Base-by-base conservation (phyloP, 805 yeast species). In the Sugiyamaella boreocaroliniensis region DNA sequence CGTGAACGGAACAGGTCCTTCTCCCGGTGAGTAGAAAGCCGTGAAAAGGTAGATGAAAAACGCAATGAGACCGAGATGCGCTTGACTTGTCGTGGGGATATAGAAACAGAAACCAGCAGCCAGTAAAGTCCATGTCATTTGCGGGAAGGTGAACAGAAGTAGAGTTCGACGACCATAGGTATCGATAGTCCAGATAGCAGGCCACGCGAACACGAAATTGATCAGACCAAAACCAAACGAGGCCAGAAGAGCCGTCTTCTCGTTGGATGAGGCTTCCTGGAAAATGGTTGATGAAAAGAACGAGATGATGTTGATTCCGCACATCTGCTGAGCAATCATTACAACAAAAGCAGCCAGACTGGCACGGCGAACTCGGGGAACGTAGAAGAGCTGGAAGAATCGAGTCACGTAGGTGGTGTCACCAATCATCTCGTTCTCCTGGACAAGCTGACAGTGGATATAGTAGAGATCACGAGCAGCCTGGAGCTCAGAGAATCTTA, bases 1-100 rank as follows among this genome's bases (percentile, higher is more conserved):
- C 1, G 92, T 84, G 71, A 88, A 87, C 4, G 96, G 95, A 48
- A 87, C 92, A 14, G 93, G 93, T 44, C 95, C 95, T 64, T 85
- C 89, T 53, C 93, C 90, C 2, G 85, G 79, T 0, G 93, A 85
- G 69, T 87, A 87, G 51, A 84, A 83, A 45, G 80, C 76, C 0
- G 88, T 73, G 69, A 78, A 87, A 37, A 87, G 64, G 66, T 86
- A 87, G 53, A 88, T 82, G 59, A 93, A 93, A 55, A 81, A 71
- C 8, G 85, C 73, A 51, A 86, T 81, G 50, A 83, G 74, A 3
- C 82, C 96, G 53, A 84, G 68, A 61, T 86, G 76, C 11, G 76
- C 64, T 18, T 61, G 62, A 29, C 61, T 62, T 1, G 73, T 75
- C 41, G 69, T 69, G 41, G 78, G 75, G 55, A 85, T 81, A 77